These are phyloP conservation scores for Diaporthe capsici DNA, from an alignment of 2,329 filamentous ascomycete genomes.

Conservation along the genomic window DNA sequence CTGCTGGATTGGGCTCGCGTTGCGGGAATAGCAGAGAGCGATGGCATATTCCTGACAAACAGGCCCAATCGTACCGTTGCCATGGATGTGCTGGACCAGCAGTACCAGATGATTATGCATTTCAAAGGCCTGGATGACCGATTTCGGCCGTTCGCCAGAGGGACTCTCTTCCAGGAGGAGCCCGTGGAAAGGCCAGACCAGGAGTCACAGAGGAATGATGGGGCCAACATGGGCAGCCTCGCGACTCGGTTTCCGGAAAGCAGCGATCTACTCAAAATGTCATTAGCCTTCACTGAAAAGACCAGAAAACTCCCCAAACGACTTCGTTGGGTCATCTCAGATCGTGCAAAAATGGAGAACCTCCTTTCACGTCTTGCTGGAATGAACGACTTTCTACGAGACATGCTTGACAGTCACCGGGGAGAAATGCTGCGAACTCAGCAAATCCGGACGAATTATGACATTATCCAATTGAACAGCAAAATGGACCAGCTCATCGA, in stretches of 20 bases:
- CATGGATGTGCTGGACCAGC: neutral
- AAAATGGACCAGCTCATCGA: constrained; percentile 8
- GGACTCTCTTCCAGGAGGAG: neutral
- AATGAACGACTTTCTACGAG: neutral
- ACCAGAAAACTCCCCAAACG: neutral
- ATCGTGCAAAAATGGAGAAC: neutral
- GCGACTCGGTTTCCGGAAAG: neutral
- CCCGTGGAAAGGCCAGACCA: fast-evolving
- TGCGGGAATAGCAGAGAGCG: constrained; percentile 5
- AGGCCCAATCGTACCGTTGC: neutral
- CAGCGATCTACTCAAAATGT: neutral
- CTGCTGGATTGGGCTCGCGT: constrained; percentile 6
- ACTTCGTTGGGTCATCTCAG: constrained; percentile 1
- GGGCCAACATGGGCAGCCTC: fast-evolving
- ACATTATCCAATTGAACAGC: neutral
- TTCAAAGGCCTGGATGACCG: constrained; percentile 2
- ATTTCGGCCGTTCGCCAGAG: neutral
- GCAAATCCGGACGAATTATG: neutral
- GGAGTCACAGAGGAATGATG: too few species aligned
- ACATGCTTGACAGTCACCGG: neutral
- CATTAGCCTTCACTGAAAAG: neutral
- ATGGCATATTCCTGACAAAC: neutral
- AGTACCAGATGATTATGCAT: constrained; percentile 4
- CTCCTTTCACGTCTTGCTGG: neutral
- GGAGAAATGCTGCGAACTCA: neutral